phyloP scores from a whole-genome alignment of 768 basidiomycete genomes.

The Ramaria rubella region DNA sequence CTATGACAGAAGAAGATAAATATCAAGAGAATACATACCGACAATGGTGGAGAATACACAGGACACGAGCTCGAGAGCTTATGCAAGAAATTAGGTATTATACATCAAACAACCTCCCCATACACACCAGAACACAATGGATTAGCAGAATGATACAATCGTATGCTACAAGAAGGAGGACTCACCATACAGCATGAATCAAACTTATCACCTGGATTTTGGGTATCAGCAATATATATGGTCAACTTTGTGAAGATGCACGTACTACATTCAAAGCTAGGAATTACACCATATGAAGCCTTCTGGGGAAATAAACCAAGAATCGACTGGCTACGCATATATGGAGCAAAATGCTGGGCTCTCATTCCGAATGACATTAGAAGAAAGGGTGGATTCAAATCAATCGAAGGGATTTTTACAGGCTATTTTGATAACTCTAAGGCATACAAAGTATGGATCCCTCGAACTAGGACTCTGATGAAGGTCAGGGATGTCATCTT shows the following conservation, averaged over 20 bases:
- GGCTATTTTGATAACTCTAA: background rate
- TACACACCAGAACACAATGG: constrained; percentile 29
- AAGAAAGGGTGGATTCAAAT: no score
- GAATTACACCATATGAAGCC: constrained; percentile 22
- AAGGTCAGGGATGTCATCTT: background rate
- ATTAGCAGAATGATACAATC: constrained; percentile 23
- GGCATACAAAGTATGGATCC: background rate
- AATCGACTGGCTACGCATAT: background rate
- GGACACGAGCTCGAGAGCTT: constrained; percentile 18
- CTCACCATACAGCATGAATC: constrained; percentile 20
- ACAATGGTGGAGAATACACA: no score
- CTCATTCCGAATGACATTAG: background rate
- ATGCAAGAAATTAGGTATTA: constrained; percentile 19
- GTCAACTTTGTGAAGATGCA: background rate
- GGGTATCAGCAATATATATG: background rate
- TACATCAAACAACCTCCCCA: constrained; percentile 19
- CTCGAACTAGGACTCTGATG: no score
- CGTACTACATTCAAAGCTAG: background rate
- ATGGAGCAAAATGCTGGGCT: background rate
- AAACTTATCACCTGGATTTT: constrained; percentile 18
- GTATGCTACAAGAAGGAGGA: constrained; percentile 21
- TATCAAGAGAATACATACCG: constrained; percentile 16
- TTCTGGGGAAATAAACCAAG: no score
- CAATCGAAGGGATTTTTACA: no score
- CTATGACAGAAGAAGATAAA: background rate